phyloP scores from a whole-genome alignment of 441 rosid genomes.

The Flueggea neowawraea region DNA sequence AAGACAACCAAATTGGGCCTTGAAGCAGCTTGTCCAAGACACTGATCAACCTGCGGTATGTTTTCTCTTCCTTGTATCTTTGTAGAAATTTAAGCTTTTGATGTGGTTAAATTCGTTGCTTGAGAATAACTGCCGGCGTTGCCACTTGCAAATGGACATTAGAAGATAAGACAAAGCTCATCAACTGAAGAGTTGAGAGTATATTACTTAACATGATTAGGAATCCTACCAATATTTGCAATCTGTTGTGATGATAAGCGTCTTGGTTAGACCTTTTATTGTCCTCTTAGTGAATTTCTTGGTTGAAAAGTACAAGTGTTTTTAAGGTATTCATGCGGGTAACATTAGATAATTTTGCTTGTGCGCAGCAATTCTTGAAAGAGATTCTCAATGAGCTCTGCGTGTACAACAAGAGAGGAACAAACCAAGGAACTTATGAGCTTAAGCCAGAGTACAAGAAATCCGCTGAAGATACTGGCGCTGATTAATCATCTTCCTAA shows the following conservation, averaged over 20 bases:
- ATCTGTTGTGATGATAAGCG: no score
- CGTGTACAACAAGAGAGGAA: conserved; percentile 88
- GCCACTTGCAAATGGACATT: no score
- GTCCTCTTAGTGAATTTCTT: neutral
- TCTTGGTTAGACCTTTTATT: no score
- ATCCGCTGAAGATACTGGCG: conserved; percentile 61
- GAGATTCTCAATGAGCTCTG: conserved; percentile 93
- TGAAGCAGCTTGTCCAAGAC: conserved; percentile 91
- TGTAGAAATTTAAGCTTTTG: no score
- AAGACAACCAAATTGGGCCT: conserved; percentile 88
- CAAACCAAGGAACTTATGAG: conserved; percentile 95
- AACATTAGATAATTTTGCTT: neutral
- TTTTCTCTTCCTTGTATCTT: conserved; percentile 8
- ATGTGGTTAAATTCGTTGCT: no score
- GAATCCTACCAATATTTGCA: no score
- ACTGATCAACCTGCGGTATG: conserved; percentile 94
- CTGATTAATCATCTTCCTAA: conserved; percentile 23
- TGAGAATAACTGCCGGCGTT: no score
- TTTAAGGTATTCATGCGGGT: no score
- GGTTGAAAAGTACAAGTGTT: neutral
- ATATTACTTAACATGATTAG: no score
- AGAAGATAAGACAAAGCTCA: no score
- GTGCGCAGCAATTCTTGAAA: conserved; percentile 82
- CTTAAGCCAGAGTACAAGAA: conserved; percentile 95
- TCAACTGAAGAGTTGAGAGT: no score